These are phyloP conservation scores for Cyphellophora attinorum DNA, from an alignment of 2,329 filamentous ascomycete genomes.

Conservation along the genomic window DNA sequence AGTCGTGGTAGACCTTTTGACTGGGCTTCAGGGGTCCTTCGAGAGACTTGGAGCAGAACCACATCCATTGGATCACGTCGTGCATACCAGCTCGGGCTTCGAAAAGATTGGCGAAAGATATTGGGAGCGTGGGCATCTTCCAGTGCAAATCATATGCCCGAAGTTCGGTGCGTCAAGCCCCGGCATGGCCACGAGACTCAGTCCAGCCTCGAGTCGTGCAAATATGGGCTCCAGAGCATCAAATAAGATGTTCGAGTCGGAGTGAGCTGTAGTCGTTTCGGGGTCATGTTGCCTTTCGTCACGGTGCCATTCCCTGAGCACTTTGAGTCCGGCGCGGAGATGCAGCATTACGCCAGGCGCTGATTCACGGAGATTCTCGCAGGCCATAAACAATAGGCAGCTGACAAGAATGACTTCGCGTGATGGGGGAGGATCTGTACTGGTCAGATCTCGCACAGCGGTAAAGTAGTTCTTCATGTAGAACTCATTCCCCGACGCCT, in stretches of 20 bases:
- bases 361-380: not conserved
- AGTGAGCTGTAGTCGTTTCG: not conserved
- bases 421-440: not conserved
- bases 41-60: not conserved
- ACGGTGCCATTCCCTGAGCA: not conserved
- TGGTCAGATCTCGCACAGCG: not conserved
- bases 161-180: no score
- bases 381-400: not conserved
- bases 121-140: not conserved
- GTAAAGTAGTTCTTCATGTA: not conserved
- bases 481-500: not conserved
- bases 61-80: not conserved
- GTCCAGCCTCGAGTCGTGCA: not conserved
- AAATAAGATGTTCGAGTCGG: not conserved
- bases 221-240: not conserved
- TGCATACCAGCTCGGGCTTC: not conserved
- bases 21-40: not conserved
- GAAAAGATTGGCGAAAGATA: not conserved
- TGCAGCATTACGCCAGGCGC: not conserved
- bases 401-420: not conserved
- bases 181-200: no score
- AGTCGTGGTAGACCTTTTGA: not conserved
- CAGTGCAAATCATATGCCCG: not conserved
- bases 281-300: not conserved
- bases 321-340: not conserved